Evolutionary conservation across 305 asterid genomes (phyloP).

Genomic region (Fraxinus latifolia): DNA sequence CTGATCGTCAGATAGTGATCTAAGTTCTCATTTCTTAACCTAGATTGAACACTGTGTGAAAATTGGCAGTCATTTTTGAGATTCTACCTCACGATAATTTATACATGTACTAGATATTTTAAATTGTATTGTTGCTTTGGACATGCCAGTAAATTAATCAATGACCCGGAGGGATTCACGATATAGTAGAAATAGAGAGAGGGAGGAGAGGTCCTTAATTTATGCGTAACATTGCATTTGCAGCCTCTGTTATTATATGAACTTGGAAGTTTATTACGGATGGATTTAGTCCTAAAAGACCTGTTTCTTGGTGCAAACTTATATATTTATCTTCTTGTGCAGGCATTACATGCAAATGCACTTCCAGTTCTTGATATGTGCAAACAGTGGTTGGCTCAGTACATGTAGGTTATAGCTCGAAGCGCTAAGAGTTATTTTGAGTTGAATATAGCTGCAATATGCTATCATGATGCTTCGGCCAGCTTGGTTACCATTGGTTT

Average conservation of each 20-base stretch:
- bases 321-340: conserved; percentile 29
- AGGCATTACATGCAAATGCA: conserved; percentile 95
- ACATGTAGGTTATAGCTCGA: conserved; percentile 51
- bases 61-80: neutral
- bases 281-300: neutral
- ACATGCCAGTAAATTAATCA: neutral
- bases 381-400: conserved; percentile 95
- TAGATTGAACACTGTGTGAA: neutral
- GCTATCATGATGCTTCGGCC: conserved; percentile 3
- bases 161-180: neutral
- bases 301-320: neutral
- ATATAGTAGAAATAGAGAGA: neutral
- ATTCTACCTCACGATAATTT: neutral
- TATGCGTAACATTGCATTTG: neutral
- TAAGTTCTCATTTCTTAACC: neutral
- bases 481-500: neutral
- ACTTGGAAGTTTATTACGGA: neutral
- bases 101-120: neutral
- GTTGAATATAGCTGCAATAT: conserved; percentile 22
- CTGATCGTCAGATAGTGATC: neutral
- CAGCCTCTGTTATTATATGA: neutral
- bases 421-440: conserved; percentile 22
- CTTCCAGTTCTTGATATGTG: conserved; percentile 99
- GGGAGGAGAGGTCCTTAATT: neutral
- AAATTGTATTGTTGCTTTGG: neutral